phyloP scores from a whole-genome alignment of 768 basidiomycete species.

The Epithele typhae region DNA sequence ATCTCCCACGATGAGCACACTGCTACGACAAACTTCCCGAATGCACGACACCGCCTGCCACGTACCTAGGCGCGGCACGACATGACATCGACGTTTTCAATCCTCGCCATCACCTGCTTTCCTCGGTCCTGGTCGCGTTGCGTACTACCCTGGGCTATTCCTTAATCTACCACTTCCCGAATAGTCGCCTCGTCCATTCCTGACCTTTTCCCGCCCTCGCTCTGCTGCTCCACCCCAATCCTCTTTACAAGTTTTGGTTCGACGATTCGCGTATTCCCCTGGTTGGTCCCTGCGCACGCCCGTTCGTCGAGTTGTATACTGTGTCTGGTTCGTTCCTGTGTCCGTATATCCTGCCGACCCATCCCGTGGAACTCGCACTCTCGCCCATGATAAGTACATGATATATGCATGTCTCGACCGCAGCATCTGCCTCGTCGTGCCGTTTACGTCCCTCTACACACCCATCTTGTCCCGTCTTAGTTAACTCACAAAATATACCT shows the following conservation, averaged over 20 bases:
- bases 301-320: no score
- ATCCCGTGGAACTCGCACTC: constrained; percentile 1
- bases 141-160: background rate
- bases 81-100: constrained; percentile 5
- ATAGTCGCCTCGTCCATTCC: background rate
- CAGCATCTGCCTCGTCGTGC: constrained; percentile 10
- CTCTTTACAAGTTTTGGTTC: background rate
- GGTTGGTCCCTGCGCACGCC: no score
- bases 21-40: background rate
- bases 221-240: background rate
- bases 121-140: constrained; percentile 5
- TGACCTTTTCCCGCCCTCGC: background rate
- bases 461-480: no score
- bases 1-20: constrained; percentile 22
- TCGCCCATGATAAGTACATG: background rate
- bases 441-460: no score
- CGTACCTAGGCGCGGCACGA: background rate
- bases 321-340: no score
- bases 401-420: constrained; percentile 14
- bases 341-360: background rate
- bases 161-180: constrained; percentile 3
- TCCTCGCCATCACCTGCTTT: constrained; percentile 8
- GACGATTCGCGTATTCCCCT: no score
- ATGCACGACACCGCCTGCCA: background rate
- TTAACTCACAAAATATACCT: constrained; percentile 13